A percentile compares a stretch with the other conserved stretches of the same genome.
Conservation (phyloP, 2,329 filamentous ascomycete species). For the Penicillium brasilianum region DNA sequence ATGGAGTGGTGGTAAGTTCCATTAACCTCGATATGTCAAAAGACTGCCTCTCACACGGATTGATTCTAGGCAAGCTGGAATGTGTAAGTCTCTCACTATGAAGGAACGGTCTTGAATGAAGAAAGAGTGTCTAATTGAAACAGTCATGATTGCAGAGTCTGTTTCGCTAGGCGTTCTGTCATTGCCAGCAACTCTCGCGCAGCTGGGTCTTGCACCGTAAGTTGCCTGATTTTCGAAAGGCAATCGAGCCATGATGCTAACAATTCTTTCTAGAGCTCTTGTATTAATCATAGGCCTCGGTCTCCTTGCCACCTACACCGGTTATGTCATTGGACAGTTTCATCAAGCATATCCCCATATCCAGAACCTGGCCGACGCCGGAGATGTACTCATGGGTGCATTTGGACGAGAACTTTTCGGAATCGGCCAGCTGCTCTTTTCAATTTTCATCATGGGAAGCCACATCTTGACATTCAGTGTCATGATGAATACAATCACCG, state of each 20-base stretch:
- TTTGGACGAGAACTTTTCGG: conserved; percentile 68
- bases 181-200: neutral
- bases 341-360: conserved; percentile 63
- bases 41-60: neutral
- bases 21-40: neutral
- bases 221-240: neutral
- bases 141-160: neutral
- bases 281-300: neutral
- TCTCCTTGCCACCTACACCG: conserved; percentile 49
- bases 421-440: conserved; percentile 65
- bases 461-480: conserved; percentile 73
- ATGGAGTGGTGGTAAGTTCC: neutral
- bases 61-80: neutral
- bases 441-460: conserved; percentile 72
- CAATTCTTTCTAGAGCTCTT: neutral
- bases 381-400: conserved; percentile 64
- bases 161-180: neutral
- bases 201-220: neutral
- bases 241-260: neutral
- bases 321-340: conserved; percentile 64
- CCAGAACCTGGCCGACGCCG: conserved; percentile 70
- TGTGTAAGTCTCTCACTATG: neutral
- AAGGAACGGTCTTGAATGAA: neutral
- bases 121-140: neutral
- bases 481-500: conserved; percentile 63